Conservation (phyloP, 1,284 basidiomycete genomes). For the Trichosporon sp. region DNA sequence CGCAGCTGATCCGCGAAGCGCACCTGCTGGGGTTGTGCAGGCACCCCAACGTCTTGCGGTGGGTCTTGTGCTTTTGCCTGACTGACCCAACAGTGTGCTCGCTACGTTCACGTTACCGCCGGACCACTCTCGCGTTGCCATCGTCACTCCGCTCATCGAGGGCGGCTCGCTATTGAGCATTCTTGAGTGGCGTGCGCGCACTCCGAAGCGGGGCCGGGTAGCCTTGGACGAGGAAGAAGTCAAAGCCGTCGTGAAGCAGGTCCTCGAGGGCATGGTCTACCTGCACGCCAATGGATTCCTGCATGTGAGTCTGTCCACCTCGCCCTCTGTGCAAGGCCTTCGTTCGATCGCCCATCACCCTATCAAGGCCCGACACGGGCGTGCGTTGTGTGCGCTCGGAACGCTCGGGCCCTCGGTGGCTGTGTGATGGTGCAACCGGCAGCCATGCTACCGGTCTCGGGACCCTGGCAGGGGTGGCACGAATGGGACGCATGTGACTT, state of each 20-base stretch:
- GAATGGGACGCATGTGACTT: neutral
- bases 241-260: slow-evolving; percentile 62
- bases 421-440: neutral
- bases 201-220: neutral
- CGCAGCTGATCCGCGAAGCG: slow-evolving; percentile 33
- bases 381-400: neutral
- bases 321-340: neutral
- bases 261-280: slow-evolving; percentile 75
- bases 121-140: slow-evolving; percentile 34
- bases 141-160: slow-evolving; percentile 38
- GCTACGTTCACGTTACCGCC: slow-evolving; percentile 42
- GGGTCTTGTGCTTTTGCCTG: slow-evolving; percentile 6
- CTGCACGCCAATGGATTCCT: slow-evolving; percentile 86
- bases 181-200: slow-evolving; percentile 32
- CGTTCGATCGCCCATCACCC: neutral
- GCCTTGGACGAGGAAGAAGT: slow-evolving; percentile 38
- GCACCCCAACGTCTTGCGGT: slow-evolving; percentile 42
- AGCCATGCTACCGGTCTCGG: neutral
- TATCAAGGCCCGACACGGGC: neutral
- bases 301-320: slow-evolving; percentile 51
- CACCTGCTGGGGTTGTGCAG: slow-evolving; percentile 32
- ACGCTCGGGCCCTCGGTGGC: neutral
- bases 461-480: neutral
- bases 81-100: slow-evolving; percentile 26
- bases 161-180: slow-evolving; percentile 41